These are phyloP conservation scores for Neoboletus subvelutipes DNA, from an alignment of 768 basidiomycete genomes.

Conservation along the genomic window DNA sequence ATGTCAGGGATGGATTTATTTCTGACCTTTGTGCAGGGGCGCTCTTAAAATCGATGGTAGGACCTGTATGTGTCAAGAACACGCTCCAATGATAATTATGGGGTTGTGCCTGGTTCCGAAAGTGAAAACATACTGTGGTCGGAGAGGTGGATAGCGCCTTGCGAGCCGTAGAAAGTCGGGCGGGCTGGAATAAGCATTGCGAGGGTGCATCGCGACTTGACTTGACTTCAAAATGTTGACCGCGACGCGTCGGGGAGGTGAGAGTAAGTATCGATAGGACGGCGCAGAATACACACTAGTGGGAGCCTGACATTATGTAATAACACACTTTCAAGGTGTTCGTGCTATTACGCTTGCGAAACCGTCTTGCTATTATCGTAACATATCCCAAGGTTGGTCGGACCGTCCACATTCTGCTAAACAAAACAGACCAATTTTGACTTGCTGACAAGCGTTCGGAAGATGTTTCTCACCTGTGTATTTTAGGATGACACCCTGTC, in stretches of 20 bases:
- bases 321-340: no score
- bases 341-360: no score
- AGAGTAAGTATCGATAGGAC: no score
- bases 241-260: neutral
- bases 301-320: neutral
- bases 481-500: neutral
- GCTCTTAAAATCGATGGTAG: constrained; percentile 74
- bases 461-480: no score
- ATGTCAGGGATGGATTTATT: neutral
- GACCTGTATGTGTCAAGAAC: constrained; percentile 26
- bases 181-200: constrained; percentile 45
- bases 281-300: no score
- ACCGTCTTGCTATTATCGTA: no score
- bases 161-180: constrained; percentile 65
- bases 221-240: constrained; percentile 13
- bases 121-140: constrained; percentile 45
- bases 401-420: neutral
- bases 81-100: constrained; percentile 22
- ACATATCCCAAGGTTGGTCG: neutral
- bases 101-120: neutral
- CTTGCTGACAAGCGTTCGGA: neutral
- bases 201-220: constrained; percentile 41
- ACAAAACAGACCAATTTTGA: neutral
- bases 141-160: constrained; percentile 52
- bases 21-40: constrained; percentile 65